A percentile compares a stretch with the other conserved stretches of the same genome.
Conservation (phyloP, 2,329 filamentous ascomycete genomes). For the Chaetomiaceae sp. region DNA sequence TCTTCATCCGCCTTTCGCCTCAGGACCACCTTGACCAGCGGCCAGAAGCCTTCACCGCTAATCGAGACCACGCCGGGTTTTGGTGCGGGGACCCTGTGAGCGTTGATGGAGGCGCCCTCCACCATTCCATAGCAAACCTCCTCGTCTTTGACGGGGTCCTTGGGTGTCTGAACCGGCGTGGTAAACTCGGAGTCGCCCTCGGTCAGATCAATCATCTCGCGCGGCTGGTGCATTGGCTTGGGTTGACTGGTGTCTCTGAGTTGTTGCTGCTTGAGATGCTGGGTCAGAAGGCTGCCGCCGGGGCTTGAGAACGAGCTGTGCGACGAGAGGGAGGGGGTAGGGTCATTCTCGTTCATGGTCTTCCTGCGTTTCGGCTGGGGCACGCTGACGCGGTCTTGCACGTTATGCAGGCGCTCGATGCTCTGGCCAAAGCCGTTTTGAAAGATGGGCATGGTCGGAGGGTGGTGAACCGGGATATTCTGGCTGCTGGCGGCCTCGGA, state of each 20-base stretch:
- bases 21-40: slow-evolving; percentile 68
- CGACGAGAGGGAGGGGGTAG: slow-evolving; percentile 23
- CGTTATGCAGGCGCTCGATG: slow-evolving; percentile 72
- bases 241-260: slow-evolving; percentile 37
- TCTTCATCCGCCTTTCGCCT: slow-evolving; percentile 53
- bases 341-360: slow-evolving; percentile 49
- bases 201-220: slow-evolving; percentile 56
- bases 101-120: slow-evolving; percentile 62
- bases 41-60: slow-evolving; percentile 59
- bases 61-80: slow-evolving; percentile 59
- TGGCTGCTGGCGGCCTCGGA: slow-evolving; percentile 26
- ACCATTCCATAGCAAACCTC: slow-evolving; percentile 80
- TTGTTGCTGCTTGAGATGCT: slow-evolving; percentile 60
- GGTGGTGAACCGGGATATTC: slow-evolving; percentile 23
- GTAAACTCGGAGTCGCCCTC: slow-evolving; percentile 54
- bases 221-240: slow-evolving; percentile 24
- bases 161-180: slow-evolving; percentile 54
- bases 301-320: slow-evolving; percentile 39
- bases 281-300: slow-evolving; percentile 56
- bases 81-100: slow-evolving; percentile 62
- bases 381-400: slow-evolving; percentile 58
- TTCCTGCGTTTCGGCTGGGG: slow-evolving; percentile 65
- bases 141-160: slow-evolving; percentile 58
- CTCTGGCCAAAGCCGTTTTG: slow-evolving; percentile 51
- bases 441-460: slow-evolving; percentile 20